These are phyloP conservation scores for Neurospora sp. DNA, from an alignment of 495 filamentous ascomycete genomes.

Conservation along the genomic window DNA sequence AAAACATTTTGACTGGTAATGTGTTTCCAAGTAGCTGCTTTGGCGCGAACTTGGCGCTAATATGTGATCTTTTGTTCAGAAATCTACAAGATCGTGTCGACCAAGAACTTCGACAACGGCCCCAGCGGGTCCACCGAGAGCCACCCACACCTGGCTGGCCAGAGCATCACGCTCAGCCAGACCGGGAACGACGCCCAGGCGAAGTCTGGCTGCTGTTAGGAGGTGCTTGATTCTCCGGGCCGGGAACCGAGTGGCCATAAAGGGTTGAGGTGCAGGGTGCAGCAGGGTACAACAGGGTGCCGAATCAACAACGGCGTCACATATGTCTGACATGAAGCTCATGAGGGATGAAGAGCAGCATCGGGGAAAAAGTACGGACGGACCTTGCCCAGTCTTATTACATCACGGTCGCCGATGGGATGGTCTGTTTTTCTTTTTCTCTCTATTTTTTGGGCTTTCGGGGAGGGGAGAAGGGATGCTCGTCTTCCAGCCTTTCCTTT, in stretches of 20 bases:
- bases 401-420: slow-evolving; percentile 16
- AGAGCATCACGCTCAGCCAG: slow-evolving; percentile 74
- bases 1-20: slow-evolving; percentile 96
- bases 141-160: slow-evolving; percentile 64
- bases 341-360: slow-evolving; percentile 13
- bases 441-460: slow-evolving; percentile 15
- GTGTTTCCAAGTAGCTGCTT: slow-evolving; percentile 1
- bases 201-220: slow-evolving; percentile 83
- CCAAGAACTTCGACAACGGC: slow-evolving; percentile 81
- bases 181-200: slow-evolving; percentile 51
- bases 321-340: slow-evolving; percentile 30
- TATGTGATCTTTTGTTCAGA: slow-evolving; percentile 42
- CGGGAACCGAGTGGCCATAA: slow-evolving; percentile 21
- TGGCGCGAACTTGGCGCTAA: neutral
- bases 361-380: slow-evolving; percentile 19
- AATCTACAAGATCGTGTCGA: slow-evolving; percentile 98
- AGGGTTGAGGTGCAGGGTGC: neutral
- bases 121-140: slow-evolving; percentile 45
- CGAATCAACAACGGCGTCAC: slow-evolving; percentile 39
- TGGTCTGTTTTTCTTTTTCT: slow-evolving; percentile 18
- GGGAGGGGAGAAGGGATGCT: neutral
- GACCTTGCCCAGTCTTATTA: slow-evolving; percentile 28
- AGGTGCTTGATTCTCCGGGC: slow-evolving; percentile 9
- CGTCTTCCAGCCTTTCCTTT: neutral
- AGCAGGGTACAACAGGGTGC: slow-evolving; percentile 15